A percentile compares a stretch with the other conserved stretches of the same genome.
Conservation (phyloP, 352 stramenopile genomes). For the Pythium sp. region DNA sequence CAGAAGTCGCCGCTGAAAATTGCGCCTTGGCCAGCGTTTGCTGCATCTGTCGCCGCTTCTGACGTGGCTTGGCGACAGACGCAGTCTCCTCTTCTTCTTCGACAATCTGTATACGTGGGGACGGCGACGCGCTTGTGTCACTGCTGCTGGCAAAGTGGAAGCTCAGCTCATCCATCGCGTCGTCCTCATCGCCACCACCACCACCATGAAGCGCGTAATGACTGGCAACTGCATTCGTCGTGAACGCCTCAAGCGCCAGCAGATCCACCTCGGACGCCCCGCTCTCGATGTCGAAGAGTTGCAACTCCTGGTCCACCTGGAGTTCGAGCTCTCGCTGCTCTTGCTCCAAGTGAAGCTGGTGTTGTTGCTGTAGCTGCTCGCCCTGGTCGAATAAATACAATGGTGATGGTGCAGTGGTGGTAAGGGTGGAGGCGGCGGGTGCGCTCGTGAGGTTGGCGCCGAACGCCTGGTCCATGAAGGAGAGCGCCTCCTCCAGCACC, state of each 20-base stretch:
- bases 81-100: not conserved
- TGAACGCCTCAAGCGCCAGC: constrained; percentile 1
- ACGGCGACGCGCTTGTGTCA: not conserved
- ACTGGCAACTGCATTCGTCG: not conserved
- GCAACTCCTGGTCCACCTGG: not conserved
- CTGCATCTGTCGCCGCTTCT: not conserved
- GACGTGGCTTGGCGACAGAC: not conserved
- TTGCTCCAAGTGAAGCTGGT: not conserved
- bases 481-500: constrained; percentile 10
- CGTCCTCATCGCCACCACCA: not conserved
- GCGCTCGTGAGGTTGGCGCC: constrained; percentile 9
- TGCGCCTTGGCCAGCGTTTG: not conserved
- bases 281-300: not conserved
- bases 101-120: not conserved
- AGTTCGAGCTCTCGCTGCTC: not conserved
- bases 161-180: constrained; percentile 1
- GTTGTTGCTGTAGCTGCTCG: not conserved
- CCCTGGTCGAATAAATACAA: constrained; percentile 2
- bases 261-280: not conserved
- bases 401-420: not conserved
- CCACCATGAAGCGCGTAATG: not conserved
- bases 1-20: not conserved
- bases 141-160: constrained; percentile 5
- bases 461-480: constrained; percentile 5
- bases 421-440: not conserved